phyloP scores from a whole-genome alignment of 805 yeast species.

The Peterozyma xylosa region DNA sequence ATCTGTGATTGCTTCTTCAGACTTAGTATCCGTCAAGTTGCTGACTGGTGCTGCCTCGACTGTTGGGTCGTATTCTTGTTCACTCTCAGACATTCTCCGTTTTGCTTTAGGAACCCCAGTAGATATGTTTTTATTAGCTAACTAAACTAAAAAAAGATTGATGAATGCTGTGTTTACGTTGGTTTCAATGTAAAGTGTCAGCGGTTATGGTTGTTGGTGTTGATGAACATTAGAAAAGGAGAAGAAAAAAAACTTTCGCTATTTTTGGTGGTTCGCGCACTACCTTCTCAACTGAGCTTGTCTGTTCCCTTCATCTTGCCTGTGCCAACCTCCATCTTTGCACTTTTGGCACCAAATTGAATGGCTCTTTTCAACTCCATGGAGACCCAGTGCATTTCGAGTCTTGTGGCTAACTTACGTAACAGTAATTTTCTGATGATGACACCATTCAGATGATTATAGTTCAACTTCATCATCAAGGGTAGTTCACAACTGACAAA shows the following conservation, averaged over 20 bases:
- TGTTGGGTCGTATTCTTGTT: slow-evolving; percentile 8
- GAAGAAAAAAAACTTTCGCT: too few relatives aligned
- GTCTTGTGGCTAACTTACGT: slow-evolving; percentile 48
- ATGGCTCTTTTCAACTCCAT: slow-evolving; percentile 87
- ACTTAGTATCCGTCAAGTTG: not conserved
- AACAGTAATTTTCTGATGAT: slow-evolving; percentile 44
- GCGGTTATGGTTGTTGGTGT: too few relatives aligned
- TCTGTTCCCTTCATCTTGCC: slow-evolving; percentile 78
- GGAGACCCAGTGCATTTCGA: slow-evolving; percentile 49
- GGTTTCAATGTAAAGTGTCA: too few relatives aligned
- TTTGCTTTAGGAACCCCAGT: not conserved
- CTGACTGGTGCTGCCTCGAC: not conserved
- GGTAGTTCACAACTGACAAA: slow-evolving; percentile 41
- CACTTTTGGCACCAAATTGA: slow-evolving; percentile 93
- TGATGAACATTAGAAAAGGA: too few relatives aligned
- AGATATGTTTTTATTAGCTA: slow-evolving; percentile 17
- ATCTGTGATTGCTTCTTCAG: not conserved
- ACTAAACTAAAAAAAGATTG: slow-evolving; percentile 30
- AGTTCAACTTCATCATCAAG: slow-evolving; percentile 34
- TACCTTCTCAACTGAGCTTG: slow-evolving; percentile 12
- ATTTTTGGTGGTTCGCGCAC: too few relatives aligned
- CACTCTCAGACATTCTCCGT: slow-evolving; percentile 7
- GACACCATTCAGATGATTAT: slow-evolving; percentile 25
- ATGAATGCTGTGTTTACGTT: too few relatives aligned
- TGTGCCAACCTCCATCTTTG: slow-evolving; percentile 81